Evolutionary conservation across 805 yeast genomes (phyloP), one percentile per base, ranked within the genome.

Genomic region (Teunomyces aglyptinius): DNA sequence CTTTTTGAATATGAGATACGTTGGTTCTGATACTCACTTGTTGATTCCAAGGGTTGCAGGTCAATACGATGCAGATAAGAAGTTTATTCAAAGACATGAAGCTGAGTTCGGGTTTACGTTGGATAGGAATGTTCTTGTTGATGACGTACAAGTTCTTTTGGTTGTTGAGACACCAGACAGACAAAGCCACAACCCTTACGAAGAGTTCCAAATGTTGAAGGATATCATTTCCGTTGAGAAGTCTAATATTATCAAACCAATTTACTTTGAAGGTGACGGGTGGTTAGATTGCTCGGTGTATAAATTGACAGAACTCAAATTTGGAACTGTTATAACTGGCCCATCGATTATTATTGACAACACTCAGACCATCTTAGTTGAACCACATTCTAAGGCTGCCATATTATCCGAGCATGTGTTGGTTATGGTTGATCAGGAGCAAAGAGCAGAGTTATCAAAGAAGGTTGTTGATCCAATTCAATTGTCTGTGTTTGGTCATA

Each of bases 21-120:
- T 81, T 51, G 97, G 97, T 6, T 85, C 96, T n/a, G 97, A 91
- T 58, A 86, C 96, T 2, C 83, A 86, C 34, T 67, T 91, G 51
- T 85, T 90, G 86, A 80, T 86, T n/a, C 65, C 65, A 16, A 54
- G 43, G 56, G 36, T 8, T 4, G 63, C 58, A 16, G 60, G 57
- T 6, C 53, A 55, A 22, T 53, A 62, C 16, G 53, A 63, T 47
- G 59, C 64, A 11, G 61, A 52, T 28, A 28, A 41, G 8, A 48
- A 48, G 32, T 69, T 69, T 45, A 49, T 68, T 5, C 50, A 47
- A 11, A 59, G 65, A 48, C 75, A 69, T 46, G 52, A 55, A 41
- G 51, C 45, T 20, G 75, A 69, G 44, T 69, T 68, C 52, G 75
- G 75, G 3, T 69, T 69, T 46, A 60, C 61, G 4, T 57, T 69